Conservation (phyloP, 129 eudicot species). For the carrot (Daucus carota) region DNA sequence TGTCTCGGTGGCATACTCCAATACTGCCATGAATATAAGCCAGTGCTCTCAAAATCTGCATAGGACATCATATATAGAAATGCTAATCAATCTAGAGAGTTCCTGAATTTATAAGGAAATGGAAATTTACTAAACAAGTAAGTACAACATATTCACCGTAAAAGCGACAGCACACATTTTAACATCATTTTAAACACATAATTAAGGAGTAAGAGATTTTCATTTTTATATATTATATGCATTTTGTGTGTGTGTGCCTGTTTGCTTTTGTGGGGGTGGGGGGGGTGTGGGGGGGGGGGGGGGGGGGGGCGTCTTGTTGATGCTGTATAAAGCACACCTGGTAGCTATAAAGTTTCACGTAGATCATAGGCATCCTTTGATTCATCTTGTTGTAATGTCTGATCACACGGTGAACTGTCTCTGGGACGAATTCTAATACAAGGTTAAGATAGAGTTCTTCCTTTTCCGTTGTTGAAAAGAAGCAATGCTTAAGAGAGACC, state of each 20-base stretch:
- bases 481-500: constrained; percentile 77
- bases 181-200: background rate
- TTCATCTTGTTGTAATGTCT: constrained; percentile 81
- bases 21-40: constrained; percentile 76
- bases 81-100: background rate
- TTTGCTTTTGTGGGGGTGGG: too few relatives aligned
- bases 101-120: too few relatives aligned
- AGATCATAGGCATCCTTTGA: constrained; percentile 86
- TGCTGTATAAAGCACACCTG: constrained; percentile 39
- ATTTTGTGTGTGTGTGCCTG: background rate
- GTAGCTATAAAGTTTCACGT: constrained; percentile 75
- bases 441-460: constrained; percentile 78
- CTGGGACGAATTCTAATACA: constrained; percentile 85
- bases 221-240: too few relatives aligned
- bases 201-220: background rate
- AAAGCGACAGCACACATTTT: background rate
- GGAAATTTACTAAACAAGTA: background rate
- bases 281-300: background rate
- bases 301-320: background rate
- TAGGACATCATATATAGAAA: background rate
- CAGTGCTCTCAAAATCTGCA: constrained; percentile 70
- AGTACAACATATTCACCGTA: background rate
- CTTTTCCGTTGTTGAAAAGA: constrained; percentile 84
- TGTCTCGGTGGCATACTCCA: constrained; percentile 90
- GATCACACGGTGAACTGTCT: constrained; percentile 73